phyloP scores from a whole-genome alignment of 2,329 filamentous ascomycete genomes.

The Xylariaceae sp. region DNA sequence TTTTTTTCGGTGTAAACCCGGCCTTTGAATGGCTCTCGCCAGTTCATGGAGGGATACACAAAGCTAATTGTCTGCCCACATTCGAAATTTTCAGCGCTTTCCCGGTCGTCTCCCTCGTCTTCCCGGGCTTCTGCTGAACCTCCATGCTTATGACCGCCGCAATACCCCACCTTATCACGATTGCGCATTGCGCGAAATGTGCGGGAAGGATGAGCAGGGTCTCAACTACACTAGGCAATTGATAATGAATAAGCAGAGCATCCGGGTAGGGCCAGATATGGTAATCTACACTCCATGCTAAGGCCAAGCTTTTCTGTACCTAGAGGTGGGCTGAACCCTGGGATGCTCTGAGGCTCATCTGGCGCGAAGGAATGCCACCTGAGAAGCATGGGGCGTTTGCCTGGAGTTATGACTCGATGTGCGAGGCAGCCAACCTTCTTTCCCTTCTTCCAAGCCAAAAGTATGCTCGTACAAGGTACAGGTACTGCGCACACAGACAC shows the following conservation, averaged over 20 bases:
- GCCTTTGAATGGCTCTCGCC: conserved; percentile 27
- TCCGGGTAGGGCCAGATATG: conserved; percentile 18
- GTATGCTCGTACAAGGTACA: conserved; percentile 31
- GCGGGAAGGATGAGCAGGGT: conserved; percentile 18
- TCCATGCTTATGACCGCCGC: conserved; percentile 10
- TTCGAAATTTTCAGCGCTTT: conserved; percentile 27
- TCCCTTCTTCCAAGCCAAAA: too few species aligned
- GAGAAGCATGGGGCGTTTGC: conserved; percentile 32
- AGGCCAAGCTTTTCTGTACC: not conserved
- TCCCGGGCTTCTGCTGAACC: not conserved
- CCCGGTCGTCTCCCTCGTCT: conserved; percentile 18
- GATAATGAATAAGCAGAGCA: conserved; percentile 25
- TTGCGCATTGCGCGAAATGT: conserved; percentile 30
- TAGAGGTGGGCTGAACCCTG: conserved; percentile 30
- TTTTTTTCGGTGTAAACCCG: conserved; percentile 40
- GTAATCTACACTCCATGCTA: too few species aligned
- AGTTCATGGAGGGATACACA: conserved; percentile 39
- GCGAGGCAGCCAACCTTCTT: conserved; percentile 34
- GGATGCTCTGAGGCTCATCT: conserved; percentile 36
- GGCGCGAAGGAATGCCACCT: conserved; percentile 33
- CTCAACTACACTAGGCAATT: conserved; percentile 31
- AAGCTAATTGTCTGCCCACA: conserved; percentile 31
- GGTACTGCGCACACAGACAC: conserved; percentile 27
- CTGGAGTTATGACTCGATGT: conserved; percentile 39
- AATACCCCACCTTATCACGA: conserved; percentile 21